Evolutionary conservation across 192 early-diverging fungal species (phyloP).

Genomic region (Geosiphon pyriformis): DNA sequence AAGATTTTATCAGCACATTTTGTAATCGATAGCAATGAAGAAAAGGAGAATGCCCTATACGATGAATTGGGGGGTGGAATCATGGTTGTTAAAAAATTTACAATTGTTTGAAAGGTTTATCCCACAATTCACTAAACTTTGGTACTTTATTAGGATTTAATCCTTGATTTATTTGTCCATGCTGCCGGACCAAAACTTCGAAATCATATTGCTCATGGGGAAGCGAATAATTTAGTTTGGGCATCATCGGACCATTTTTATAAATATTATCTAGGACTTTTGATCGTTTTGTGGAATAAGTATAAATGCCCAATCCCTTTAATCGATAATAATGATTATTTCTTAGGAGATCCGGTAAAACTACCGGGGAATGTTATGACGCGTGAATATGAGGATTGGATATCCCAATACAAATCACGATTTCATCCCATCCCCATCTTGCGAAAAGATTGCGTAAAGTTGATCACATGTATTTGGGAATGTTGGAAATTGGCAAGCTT

Average conservation of each 20-base stretch:
- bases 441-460: neutral
- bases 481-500: slow-evolving; percentile 9
- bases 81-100: slow-evolving; percentile 18
- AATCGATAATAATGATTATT: neutral
- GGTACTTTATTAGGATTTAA: slow-evolving; percentile 14
- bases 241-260: neutral
- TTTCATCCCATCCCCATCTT: slow-evolving; percentile 16
- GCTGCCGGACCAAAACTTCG: slow-evolving; percentile 15
- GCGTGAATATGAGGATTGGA: slow-evolving; percentile 9
- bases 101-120: no score
- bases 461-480: slow-evolving; percentile 9
- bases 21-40: neutral
- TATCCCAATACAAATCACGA: slow-evolving; percentile 9
- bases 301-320: neutral
- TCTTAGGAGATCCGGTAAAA: neutral
- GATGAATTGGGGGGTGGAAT: slow-evolving; percentile 16
- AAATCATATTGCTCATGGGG: slow-evolving; percentile 23
- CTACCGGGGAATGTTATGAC: neutral
- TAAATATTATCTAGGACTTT: slow-evolving; percentile 11
- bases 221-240: slow-evolving; percentile 12
- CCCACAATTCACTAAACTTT: no score
- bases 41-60: slow-evolving; percentile 11
- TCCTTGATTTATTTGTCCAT: slow-evolving; percentile 27
- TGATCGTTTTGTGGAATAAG: slow-evolving; percentile 11
- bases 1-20: neutral